phyloP scores from a whole-genome alignment of 1,284 basidiomycete species.

The Melampsora abietis-canadensis region DNA sequence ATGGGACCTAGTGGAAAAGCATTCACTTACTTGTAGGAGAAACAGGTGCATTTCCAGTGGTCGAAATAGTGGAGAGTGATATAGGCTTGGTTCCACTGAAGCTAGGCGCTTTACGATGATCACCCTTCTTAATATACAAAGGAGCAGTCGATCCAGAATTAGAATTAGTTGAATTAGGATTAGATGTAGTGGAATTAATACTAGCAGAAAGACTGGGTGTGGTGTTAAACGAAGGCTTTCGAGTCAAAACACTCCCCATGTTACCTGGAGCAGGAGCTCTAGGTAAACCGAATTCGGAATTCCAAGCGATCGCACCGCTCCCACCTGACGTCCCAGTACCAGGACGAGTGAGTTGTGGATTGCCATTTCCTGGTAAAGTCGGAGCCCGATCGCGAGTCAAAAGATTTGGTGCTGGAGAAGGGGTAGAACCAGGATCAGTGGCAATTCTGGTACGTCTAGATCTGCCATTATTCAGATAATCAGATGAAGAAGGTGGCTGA shows the following conservation, averaged over 20 bases:
- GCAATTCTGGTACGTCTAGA: conserved; percentile 28
- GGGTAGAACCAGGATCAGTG: conserved; percentile 22
- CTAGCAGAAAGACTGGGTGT: background rate
- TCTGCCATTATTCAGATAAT: conserved; percentile 8
- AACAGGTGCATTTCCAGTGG: background rate
- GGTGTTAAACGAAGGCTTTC: conserved; percentile 18
- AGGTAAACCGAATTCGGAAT: conserved; percentile 43
- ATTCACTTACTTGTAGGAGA: conserved; percentile 30
- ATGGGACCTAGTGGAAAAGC: background rate
- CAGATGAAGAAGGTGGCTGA: conserved; percentile 11
- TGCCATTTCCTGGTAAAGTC: conserved; percentile 4
- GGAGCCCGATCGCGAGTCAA: background rate
- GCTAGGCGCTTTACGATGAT: conserved; percentile 28
- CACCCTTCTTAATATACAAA: conserved; percentile 34
- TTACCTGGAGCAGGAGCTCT: conserved; percentile 43
- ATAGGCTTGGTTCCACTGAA: conserved; percentile 21
- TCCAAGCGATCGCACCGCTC: conserved; percentile 6
- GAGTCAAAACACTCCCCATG: conserved; percentile 12
- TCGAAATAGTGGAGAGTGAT: conserved; percentile 1
- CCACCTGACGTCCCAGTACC: background rate
- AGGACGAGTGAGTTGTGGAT: background rate
- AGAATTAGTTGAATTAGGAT: background rate
- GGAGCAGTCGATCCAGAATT: conserved; percentile 6
- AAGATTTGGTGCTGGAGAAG: conserved; percentile 3
- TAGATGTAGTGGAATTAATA: background rate